Base-by-base conservation (phyloP, 140 eudicot genomes). In the Anethum foeniculum region DNA sequence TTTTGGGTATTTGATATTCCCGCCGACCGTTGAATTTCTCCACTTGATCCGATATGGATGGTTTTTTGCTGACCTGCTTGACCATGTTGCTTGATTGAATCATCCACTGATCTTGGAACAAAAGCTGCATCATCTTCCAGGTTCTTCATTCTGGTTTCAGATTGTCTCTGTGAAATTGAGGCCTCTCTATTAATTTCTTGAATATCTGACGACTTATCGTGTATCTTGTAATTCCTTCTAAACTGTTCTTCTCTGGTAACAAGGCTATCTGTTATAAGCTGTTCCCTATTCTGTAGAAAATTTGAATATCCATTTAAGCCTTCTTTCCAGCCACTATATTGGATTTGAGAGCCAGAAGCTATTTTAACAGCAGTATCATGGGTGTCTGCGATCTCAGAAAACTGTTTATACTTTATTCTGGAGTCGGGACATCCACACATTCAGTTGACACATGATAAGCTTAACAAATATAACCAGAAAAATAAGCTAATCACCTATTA, bases 131-230 rank as follows among this genome's bases (percentile, higher is more conserved):
- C 54, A 48, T 86, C 90, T 79, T 88, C 89, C 81, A 46, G 75
- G 54, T 77, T 86, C 84, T 86, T 90, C 49, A 79, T 82, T 83
- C 83, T 86, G 81, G 85, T 80, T 80, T 86, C 96, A 82, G 82
- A 76, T 48, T 75, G 79, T 48, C 81, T 47, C 56, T 73, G 80
- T 12, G 88, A 87, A 46, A 84, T 77, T 54, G 85, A 91, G 38
- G 79, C 78, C 67, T 67, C 79, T 77, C 76, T 82, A 46, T 32
- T 81, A 83, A 77, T 58, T 28, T 86, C 86, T 64, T 74, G 86
- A 85, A 77, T 28, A 71, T 86, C 76, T 41, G 93, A 88, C 1
- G 71, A 82, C 73, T 87, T 82, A 75, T 75, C 56, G 43, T 56
- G 48, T 71, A 54, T 80, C 38, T 80, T 62, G 78, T 77, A 83